These are phyloP conservation scores for Rhodofomes roseus DNA, from an alignment of 1,284 basidiomycete species.

Conservation along the genomic window DNA sequence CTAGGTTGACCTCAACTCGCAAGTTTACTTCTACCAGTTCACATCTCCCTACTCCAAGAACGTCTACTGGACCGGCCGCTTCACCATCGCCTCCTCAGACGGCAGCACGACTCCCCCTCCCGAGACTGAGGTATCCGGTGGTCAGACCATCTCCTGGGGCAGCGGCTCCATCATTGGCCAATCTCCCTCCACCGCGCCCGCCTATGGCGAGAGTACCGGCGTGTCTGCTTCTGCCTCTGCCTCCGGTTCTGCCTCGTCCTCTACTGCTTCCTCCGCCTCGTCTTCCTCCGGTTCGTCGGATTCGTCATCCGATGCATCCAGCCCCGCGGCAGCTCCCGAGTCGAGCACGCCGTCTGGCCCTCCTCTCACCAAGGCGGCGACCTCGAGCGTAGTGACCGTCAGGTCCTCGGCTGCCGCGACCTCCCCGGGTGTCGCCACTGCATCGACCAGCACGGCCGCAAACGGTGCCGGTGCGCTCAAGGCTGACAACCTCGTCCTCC, in stretches of 20 bases:
- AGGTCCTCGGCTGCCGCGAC: neutral
- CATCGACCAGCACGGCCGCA: neutral
- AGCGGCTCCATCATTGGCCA: conserved; percentile 53
- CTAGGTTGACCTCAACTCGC: conserved; percentile 64
- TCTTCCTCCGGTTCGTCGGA: too few species aligned
- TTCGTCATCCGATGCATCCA: neutral
- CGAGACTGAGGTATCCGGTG: conserved; percentile 52
- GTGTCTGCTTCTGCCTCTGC: neutral
- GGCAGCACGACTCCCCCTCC: conserved; percentile 50
- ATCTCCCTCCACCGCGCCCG: conserved; percentile 27
- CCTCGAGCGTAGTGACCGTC: too few species aligned
- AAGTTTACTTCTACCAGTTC: conserved; percentile 83
- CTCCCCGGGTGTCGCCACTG: neutral
- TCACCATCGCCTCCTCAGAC: conserved; percentile 62
- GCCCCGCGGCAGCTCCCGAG: too few species aligned
- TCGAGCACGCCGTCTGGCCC: neutral
- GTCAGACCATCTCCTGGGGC: conserved; percentile 64
- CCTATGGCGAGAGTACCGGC: conserved; percentile 14
- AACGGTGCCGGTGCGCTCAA: conserved; percentile 11
- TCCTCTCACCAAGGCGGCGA: neutral
- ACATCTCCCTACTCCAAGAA: conserved; percentile 37
- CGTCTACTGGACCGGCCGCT: conserved; percentile 76
- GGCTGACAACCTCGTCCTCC: conserved; percentile 15
- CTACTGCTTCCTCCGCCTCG: neutral
- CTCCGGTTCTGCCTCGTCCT: neutral